phyloP scores from a whole-genome alignment of 495 filamentous ascomycete species.

The Hyaloscypha variabilis region DNA sequence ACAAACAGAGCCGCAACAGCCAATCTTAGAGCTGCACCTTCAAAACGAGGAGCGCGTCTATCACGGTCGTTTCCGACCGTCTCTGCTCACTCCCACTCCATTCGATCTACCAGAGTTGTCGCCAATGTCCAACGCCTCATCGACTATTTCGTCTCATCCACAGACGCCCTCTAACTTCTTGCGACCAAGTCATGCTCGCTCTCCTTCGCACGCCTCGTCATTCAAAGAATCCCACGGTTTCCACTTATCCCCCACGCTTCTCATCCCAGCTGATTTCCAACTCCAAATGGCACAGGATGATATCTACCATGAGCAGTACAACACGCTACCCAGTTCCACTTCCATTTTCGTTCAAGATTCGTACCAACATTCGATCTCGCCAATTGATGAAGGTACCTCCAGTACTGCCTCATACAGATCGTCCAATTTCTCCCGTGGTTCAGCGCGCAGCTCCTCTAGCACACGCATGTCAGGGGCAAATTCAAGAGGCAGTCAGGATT shows the following conservation, averaged over 20 bases:
- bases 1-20: slow-evolving; percentile 24
- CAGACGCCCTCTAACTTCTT: slow-evolving; percentile 28
- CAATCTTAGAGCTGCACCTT: slow-evolving; percentile 23
- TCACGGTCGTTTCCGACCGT: slow-evolving; percentile 31
- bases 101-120: slow-evolving; percentile 49
- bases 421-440: slow-evolving; percentile 30
- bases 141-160: slow-evolving; percentile 20
- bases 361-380: slow-evolving; percentile 24
- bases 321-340: slow-evolving; percentile 12
- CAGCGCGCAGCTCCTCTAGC: slow-evolving; percentile 26
- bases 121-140: slow-evolving; percentile 29
- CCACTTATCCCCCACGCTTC: slow-evolving; percentile 52
- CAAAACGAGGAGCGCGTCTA: slow-evolving; percentile 31
- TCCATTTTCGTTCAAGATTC: slow-evolving; percentile 23
- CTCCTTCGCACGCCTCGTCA: slow-evolving; percentile 48
- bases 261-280: slow-evolving; percentile 47
- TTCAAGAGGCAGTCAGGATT: slow-evolving; percentile 30
- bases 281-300: slow-evolving; percentile 31
- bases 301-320: slow-evolving; percentile 26
- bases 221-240: slow-evolving; percentile 60
- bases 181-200: slow-evolving; percentile 30
- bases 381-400: slow-evolving; percentile 26
- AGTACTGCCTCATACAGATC: slow-evolving; percentile 31
- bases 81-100: slow-evolving; percentile 42
- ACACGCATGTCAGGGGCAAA: slow-evolving; percentile 23